Base-by-base conservation (phyloP, 2,329 filamentous ascomycete species). In the Pseudocercospora pini-densiflorae region DNA sequence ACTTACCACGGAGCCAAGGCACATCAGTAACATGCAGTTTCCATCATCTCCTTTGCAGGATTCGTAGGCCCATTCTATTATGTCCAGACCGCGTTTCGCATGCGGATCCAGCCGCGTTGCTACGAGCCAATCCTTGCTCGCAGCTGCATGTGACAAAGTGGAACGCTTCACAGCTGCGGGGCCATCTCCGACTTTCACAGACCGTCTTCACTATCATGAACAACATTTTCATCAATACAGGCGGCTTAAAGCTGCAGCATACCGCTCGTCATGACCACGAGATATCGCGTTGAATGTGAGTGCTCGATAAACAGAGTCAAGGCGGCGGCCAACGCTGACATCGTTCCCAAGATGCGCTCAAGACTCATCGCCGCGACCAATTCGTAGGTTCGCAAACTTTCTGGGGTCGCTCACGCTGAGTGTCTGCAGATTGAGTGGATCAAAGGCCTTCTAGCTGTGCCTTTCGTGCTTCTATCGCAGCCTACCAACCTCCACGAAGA, bases 391-490 rank as follows among this genome's bases (percentile, higher is more conserved):
- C 16, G 40, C 40, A 43, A 43, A n/a, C 5, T 43, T 43, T 16
- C 1, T 43, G 8, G 1, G 5, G 5, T 43, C 5, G 16, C 14
- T 66, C 93, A 81, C 84, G 85, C 53, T 57, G 14, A 27, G 16
- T 1, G 3, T 40, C n/a, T 16, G 16, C 31, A 74, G 70, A 76
- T 76, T 69, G 77, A 79, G 74, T 98, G 94, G 94, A 92, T 98
- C 84, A 98, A 99, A 75, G 78, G 78, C 16, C 87, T 98, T 3
- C 84, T 98, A 12, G 95, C 95, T 1, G 94, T 98, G 0, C 95
- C 95, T 0, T 99, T 99, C 77, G 94, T 99, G 45, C 87, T 99
- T 62, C 93, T 97, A 79, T 97, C 94, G 1, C 94, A 98, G 77
- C 95, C 95, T 3, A 96, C 93, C 0, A 93, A 93, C 21, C 88